These are phyloP conservation scores for Euphrasia confusa DNA, from an alignment of 257 asterid species.

Conservation along the genomic window DNA sequence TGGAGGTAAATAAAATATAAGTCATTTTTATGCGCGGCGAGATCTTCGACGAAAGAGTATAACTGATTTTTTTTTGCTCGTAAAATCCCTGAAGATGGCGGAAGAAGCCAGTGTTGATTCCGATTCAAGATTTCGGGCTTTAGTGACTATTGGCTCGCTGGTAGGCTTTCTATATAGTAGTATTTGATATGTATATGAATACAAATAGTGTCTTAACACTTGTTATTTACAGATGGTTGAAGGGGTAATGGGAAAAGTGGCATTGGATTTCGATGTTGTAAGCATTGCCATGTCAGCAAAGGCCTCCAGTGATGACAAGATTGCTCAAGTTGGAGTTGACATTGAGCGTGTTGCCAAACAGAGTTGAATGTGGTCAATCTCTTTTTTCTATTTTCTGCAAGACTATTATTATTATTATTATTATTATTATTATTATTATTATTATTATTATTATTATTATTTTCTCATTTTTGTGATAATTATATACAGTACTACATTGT, in stretches of 20 bases:
- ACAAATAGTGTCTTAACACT: too few species aligned
- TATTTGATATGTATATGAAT: too few species aligned
- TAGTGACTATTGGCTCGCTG: slow-evolving; percentile 96
- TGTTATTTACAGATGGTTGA: slow-evolving; percentile 62
- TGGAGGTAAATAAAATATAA: slow-evolving; percentile 49
- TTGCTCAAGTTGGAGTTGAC: slow-evolving; percentile 90
- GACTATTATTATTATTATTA: too few species aligned
- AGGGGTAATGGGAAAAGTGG: slow-evolving; percentile 68
- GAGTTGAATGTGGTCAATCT: too few species aligned
- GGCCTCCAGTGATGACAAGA: slow-evolving; percentile 66
- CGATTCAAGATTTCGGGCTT: slow-evolving; percentile 78
- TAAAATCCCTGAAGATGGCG: slow-evolving; percentile 55
- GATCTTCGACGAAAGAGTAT: too few species aligned
- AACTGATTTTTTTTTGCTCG: too few species aligned
- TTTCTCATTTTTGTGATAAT: too few species aligned
- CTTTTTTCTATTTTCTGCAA: too few species aligned
- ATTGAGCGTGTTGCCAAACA: slow-evolving; percentile 61
- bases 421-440: too few species aligned
- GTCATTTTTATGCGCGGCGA: too few species aligned
- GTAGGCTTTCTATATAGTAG: slow-evolving; percentile 38
- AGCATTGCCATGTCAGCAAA: slow-evolving; percentile 73
- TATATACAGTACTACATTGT: too few species aligned
- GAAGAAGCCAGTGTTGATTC: slow-evolving; percentile 64
- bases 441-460: too few species aligned
- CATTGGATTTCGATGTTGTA: slow-evolving; percentile 81